Evolutionary conservation across 345 rosid species (phyloP), one percentile per base, ranked within the genome.

Genomic region (Arabis alpina): DNA sequence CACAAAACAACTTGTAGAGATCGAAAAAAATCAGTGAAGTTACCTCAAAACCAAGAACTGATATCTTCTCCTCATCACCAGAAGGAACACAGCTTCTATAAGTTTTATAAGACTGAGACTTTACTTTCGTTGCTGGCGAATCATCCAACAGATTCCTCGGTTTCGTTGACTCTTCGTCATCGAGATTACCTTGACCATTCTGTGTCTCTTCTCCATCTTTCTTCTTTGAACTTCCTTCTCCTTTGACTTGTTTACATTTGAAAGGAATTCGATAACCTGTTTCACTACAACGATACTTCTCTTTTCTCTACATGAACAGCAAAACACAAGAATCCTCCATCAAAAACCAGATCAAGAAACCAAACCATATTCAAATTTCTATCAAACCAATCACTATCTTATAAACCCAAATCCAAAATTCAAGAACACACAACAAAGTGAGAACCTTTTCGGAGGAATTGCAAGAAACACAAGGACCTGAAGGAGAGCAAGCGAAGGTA

Each of bases 401-500:
- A 19, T 19, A 19, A 19, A 19, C 23, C 23, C 73, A 63, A 53
- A 60, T 71, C 60, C 12, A 10, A 55, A 8, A 7, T 0, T 8
- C 32, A 28, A 28, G 44, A 44, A 10, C 34, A 14, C 49, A 24
- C 54, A 34, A 16, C 28, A 4, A 73, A 14, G 43, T 9, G 39
- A 72, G 49, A 53, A 89, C 97, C 96, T 90, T 93, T 74, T 90
- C 96, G 10, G 92, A 88, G 82, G 86, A 86, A 37, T 68, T 76
- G 81, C 99, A 93, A 6, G 86, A 80, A 67, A 89, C 88, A 71
- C 97, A 93, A 60, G 97, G 90, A 50, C 97, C 97, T n/a, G 96
- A 87, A 74, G 84, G 95, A 73, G 96, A 84, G 82, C 99, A 93
- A 9, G 85, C 88, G 74, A 83, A 91, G 67, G 95, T 84, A 10